A percentile compares a stretch with the other conserved stretches of the same genome.
These are phyloP conservation scores for Chlorella vulgaris DNA, from an alignment of 139 green algal species.

Conservation along the genomic window DNA sequence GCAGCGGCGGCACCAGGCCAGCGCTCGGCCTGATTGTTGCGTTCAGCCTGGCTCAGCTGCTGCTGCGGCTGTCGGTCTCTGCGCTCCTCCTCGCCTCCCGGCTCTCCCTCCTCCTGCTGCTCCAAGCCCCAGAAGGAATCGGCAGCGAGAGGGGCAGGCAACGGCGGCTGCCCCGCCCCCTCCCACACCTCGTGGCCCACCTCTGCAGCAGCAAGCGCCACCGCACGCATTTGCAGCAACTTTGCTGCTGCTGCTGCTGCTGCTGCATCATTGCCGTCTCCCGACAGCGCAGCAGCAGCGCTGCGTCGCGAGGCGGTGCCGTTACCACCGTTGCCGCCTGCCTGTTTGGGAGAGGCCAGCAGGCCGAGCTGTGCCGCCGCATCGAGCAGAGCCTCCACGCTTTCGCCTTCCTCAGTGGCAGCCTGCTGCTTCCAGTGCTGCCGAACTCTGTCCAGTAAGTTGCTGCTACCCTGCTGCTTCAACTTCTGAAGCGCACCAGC, in stretches of 20 bases:
- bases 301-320: no score
- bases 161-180: neutral
- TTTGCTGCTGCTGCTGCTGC: no score
- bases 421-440: neutral
- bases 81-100: neutral
- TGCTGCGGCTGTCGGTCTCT: neutral
- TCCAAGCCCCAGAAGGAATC: no score
- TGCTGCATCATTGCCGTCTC: no score
- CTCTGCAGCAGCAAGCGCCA: neutral
- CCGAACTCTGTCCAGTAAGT: neutral
- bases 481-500: neutral
- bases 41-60: neutral
- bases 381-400: neutral
- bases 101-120: neutral
- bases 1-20: neutral
- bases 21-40: no score
- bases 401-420: neutral
- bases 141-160: neutral
- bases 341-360: neutral
- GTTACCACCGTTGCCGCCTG: neutral
- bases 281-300: no score
- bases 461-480: neutral
- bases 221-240: neutral
- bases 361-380: conserved; percentile 4
- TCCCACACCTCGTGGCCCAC: neutral